Evolutionary conservation across 73 alveolate species (phyloP).

Genomic region (Breviolum minutum): DNA sequence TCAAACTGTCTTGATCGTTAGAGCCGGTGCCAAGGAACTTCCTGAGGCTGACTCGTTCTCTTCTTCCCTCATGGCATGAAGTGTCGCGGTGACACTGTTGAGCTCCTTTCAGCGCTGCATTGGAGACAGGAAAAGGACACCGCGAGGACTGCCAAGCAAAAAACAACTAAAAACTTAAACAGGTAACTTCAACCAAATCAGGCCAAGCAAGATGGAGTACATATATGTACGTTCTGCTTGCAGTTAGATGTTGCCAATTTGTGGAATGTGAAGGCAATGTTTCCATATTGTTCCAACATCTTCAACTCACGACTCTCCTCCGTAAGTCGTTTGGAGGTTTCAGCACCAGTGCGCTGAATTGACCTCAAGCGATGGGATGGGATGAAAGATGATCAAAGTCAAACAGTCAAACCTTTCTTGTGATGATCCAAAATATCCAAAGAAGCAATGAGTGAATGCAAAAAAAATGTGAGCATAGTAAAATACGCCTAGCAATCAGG

Average conservation of each 20-base stretch:
- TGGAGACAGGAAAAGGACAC: neutral
- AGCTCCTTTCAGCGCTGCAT: neutral
- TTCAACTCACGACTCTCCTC: constrained; percentile 9
- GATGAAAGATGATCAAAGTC: neutral
- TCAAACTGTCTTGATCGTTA: too few species aligned
- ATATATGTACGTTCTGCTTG: too few species aligned
- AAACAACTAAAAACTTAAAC: too few species aligned
- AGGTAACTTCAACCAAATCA: too few species aligned
- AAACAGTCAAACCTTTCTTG: too few species aligned
- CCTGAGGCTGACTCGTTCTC: neutral
- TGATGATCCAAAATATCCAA: too few species aligned
- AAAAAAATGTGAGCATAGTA: too few species aligned
- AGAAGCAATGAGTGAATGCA: too few species aligned
- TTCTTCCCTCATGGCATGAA: constrained; percentile 19
- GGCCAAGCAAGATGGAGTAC: too few species aligned
- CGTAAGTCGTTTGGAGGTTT: constrained; percentile 36
- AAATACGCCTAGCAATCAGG: too few species aligned
- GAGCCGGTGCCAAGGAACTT: neutral
- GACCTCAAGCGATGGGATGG: constrained; percentile 25
- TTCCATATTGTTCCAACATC: neutral
- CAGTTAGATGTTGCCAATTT: too few species aligned
- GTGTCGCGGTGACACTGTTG: neutral
- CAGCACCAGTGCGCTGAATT: neutral
- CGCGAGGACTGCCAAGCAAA: too few species aligned
- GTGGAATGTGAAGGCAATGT: neutral